Evolutionary conservation across 306 rosid genomes (phyloP).

Genomic region (Citrullus mucosospermus): DNA sequence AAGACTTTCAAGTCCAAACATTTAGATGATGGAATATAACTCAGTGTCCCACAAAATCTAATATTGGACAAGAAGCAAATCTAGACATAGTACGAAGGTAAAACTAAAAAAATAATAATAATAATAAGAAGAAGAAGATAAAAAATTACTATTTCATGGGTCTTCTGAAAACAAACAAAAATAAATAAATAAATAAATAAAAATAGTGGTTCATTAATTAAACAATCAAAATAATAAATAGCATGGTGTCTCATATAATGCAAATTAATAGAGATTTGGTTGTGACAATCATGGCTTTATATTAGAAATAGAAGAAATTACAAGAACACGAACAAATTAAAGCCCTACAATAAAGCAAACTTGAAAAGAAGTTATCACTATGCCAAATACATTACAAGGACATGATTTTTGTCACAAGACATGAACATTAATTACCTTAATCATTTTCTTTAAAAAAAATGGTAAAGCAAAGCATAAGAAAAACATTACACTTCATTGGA

Average conservation of each 20-base stretch:
- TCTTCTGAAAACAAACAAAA: not conserved
- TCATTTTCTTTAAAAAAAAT: too few species aligned
- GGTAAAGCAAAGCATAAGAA: too few species aligned
- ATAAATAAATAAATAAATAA: not conserved
- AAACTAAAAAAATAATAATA: not conserved
- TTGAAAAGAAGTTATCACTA: too few species aligned
- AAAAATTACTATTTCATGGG: too few species aligned
- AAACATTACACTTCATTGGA: too few species aligned
- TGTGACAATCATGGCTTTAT: not conserved
- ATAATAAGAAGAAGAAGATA: too few species aligned
- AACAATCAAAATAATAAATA: not conserved
- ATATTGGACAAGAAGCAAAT: slow-evolving; percentile 28
- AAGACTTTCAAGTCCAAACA: slow-evolving; percentile 2
- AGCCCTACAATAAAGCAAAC: not conserved
- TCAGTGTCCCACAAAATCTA: slow-evolving; percentile 38
- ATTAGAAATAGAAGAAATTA: not conserved
- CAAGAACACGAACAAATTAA: not conserved
- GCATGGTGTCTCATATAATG: not conserved
- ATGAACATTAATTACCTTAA: too few species aligned
- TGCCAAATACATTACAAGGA: too few species aligned
- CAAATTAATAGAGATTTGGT: not conserved
- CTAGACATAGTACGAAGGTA: slow-evolving; percentile 30
- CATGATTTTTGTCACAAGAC: too few species aligned
- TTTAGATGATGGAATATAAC: slow-evolving; percentile 20
- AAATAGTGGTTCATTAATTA: not conserved